Base-by-base conservation (phyloP, 306 rosid species). In the Dryas drummondii region DNA sequence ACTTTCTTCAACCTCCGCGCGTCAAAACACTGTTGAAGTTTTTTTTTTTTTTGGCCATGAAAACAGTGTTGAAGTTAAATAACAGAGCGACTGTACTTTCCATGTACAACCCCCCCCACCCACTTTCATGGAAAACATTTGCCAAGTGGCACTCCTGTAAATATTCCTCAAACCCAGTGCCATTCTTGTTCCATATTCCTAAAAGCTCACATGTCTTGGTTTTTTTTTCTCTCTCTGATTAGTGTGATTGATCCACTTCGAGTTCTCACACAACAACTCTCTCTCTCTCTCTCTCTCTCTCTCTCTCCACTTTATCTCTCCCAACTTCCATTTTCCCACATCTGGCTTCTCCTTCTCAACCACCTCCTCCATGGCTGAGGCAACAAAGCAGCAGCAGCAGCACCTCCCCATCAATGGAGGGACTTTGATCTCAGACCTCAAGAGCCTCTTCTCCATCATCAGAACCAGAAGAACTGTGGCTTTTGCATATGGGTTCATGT, bases 401-500 rank as follows among this genome's bases (percentile, higher is more conserved):
- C 22, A 78, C 71, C 71, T 27, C 15, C 88, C 90, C 53, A 54
- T 79, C 71, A 86, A 80, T 37, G 85, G 87, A 4, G 80, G 80
- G 4, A 85, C 70, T 68, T 37, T 84, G 16, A 27, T 72, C 81
- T 74, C 90, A 4, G 98, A 92, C 86, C 56, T 92, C 19, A 87
- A 66, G 62, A 82, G 69, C 64, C 87, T 90, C 80, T 81, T 90
- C 82, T 49, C 92, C 66, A 6, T 87, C 73, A 54, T 90, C 82
- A 92, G 82, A 82, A 69, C 96, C 42, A 86, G 87, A 84, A 85
- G 83, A 73, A 87, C 97, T 0, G 58, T 80, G 0, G 83, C 91
- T 68, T 86, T 92, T 70, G 89, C 83, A 0, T 94, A 89, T 76
- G 93, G 89, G 66, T 87, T 85, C 45, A 80, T 82, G 78, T 76